Base-by-base conservation (phyloP, 257 asterid genomes). In the Solanum dulcamara region DNA sequence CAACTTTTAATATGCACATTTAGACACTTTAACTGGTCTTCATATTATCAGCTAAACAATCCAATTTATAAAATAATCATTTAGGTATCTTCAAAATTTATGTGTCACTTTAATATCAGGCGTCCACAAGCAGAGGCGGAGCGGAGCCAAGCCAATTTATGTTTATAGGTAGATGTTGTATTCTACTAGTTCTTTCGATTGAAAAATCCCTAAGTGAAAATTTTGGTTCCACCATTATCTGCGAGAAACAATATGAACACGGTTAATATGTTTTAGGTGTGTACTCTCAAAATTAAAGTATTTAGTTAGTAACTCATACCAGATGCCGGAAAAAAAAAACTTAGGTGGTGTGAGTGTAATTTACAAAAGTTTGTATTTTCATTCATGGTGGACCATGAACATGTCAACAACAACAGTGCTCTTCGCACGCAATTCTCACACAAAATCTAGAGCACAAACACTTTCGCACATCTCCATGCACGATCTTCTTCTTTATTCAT, bases 371-470 rank as follows among this genome's bases (percentile, higher is more conserved):
- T 28, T 24, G 59, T 24, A 42, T 44, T 74, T 74, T 42, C 57
- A 74, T 38, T 38, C 55, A 55, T 42, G 81, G 81, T 32, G 30
- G 30, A 40, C 81, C 37, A 40, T 42, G 59, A 74, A n/a, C 42
- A 24, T 42, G 81, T 72, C 59, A 57, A 57, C 66, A 38, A 38
- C n/a, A 42, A 44, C 5, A 42, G 2, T 1, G 81, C 81, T 0
- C 81, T 12, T 40, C 22, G 55, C 81, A 72, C 81, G 81, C 59
- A 74, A 42, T 74, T 74, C 81, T 74, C 81, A 13, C 59, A 42
- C 20, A 72, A 40, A n/a, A 17, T 40, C 55, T 6, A 40, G 0
- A 74, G 81, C 81, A 40, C 38, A 12, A 10, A 71, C 81, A n/a
- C 80, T 26, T 22, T 33, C 12, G 30, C 30, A 7, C 15, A 71